Percentiles rank a stretch among this genome's conserved stretches.
Evolutionary conservation across 2,329 filamentous ascomycete species (phyloP).

Genomic region (Aspergillus glaucus): DNA sequence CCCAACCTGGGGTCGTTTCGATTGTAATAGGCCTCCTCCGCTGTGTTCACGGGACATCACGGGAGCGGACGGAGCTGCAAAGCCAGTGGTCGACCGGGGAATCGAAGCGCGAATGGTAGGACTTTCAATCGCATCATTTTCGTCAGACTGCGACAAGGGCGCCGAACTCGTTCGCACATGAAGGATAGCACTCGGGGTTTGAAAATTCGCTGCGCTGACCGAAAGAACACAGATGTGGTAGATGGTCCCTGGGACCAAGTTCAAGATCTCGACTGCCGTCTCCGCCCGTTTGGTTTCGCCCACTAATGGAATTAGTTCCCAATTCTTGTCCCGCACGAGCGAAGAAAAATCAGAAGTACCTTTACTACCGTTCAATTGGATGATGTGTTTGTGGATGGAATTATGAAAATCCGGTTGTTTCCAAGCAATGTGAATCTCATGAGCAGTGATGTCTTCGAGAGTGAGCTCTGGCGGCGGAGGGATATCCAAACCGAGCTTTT

Average conservation of each 20-base stretch:
- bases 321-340: constrained; percentile 5
- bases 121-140: constrained; percentile 26
- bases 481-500: constrained; percentile 87
- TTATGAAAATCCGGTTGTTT: constrained; percentile 62
- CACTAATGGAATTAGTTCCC: constrained; percentile 46
- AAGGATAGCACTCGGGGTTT: constrained; percentile 78
- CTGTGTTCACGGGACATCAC: constrained; percentile 61
- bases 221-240: constrained; percentile 93
- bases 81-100: constrained; percentile 47
- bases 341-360: constrained; percentile 46
- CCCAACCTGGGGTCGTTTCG: constrained; percentile 62
- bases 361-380: constrained; percentile 89
- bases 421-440: constrained; percentile 88
- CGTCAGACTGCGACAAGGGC: constrained; percentile 29
- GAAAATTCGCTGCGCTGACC: constrained; percentile 85
- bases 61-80: constrained; percentile 56
- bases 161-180: constrained; percentile 68
- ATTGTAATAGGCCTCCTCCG: constrained; percentile 45
- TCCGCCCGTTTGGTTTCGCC: constrained; percentile 77
- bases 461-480: constrained; percentile 84
- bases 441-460: constrained; percentile 78
- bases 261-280: constrained; percentile 84
- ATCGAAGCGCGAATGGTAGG: constrained; percentile 49
- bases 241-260: constrained; percentile 76
- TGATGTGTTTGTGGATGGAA: constrained; percentile 76